Evolutionary conservation across 2,329 filamentous ascomycete species (phyloP).

Genomic region (Tympanopsis confertula): DNA sequence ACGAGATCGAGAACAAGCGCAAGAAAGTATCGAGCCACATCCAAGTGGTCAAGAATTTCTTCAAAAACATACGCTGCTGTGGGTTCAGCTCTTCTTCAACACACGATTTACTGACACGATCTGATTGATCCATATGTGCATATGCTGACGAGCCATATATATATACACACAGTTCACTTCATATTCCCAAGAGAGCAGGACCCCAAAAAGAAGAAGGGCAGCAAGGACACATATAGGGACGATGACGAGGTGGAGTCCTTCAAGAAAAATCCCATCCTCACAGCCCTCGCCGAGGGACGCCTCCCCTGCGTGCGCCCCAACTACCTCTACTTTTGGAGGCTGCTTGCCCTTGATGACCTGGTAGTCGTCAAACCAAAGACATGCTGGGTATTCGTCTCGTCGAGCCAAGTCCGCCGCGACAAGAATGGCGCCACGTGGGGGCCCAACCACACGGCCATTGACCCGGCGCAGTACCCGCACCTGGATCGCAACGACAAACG

Average conservation of each 20-base stretch:
- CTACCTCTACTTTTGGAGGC: constrained; percentile 48
- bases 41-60: constrained; percentile 58
- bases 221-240: constrained; percentile 20
- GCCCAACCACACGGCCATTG: constrained; percentile 28
- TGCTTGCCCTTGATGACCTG: constrained; percentile 38
- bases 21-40: constrained; percentile 64
- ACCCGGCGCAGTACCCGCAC: constrained; percentile 39
- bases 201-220: constrained; percentile 40
- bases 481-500: constrained; percentile 35
- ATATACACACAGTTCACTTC: constrained; percentile 35
- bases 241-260: constrained; percentile 38
- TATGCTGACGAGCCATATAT: too few relatives aligned
- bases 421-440: constrained; percentile 32
- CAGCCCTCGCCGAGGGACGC: constrained; percentile 43
- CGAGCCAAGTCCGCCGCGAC: constrained; percentile 35
- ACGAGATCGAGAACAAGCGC: constrained; percentile 27
- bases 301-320: constrained; percentile 47
- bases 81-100: too few relatives aligned
- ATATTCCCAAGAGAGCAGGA: constrained; percentile 41
- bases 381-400: constrained; percentile 47
- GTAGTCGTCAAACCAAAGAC: constrained; percentile 44
- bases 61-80: constrained; percentile 52
- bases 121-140: too few relatives aligned
- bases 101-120: too few relatives aligned
- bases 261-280: constrained; percentile 53